phyloP scores from a whole-genome alignment of 1,139 yeast genomes.

The Sugiyamaella japonica region DNA sequence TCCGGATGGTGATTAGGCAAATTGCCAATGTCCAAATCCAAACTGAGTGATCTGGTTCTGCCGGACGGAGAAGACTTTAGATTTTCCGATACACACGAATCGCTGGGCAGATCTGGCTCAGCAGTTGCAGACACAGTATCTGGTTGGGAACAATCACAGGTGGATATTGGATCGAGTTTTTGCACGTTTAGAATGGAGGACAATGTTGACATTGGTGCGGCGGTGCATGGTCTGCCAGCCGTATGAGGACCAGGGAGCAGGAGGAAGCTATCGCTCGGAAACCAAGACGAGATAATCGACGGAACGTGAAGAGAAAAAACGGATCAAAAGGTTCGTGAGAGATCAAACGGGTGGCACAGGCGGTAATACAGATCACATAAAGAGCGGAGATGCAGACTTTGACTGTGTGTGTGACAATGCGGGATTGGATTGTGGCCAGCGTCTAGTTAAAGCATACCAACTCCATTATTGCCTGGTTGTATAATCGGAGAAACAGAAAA shows the following conservation, averaged over 20 bases:
- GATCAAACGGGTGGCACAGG: no score
- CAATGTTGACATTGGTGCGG: conserved; percentile 11
- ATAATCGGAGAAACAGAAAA: no score
- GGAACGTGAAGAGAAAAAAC: no score
- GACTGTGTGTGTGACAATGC: no score
- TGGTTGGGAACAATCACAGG: neutral
- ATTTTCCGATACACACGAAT: conserved; percentile 9
- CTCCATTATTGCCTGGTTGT: neutral
- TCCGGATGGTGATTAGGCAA: neutral
- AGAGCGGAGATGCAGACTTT: no score
- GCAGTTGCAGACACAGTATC: neutral
- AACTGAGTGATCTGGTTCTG: conserved; percentile 6
- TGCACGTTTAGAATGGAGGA: conserved; percentile 9
- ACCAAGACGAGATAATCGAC: no score
- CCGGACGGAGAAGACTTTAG: neutral
- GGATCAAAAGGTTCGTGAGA: no score
- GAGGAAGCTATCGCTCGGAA: no score
- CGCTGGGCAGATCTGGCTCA: neutral
- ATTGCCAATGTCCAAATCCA: neutral
- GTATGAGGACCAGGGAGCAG: neutral
- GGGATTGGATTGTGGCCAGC: no score
- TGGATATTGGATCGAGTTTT: neutral
- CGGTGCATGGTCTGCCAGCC: neutral
- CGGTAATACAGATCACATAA: no score
- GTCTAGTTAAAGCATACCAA: no score